These are phyloP conservation scores for Zoysia matrella DNA, from an alignment of 202 grass and related monocot species.

Conservation along the genomic window DNA sequence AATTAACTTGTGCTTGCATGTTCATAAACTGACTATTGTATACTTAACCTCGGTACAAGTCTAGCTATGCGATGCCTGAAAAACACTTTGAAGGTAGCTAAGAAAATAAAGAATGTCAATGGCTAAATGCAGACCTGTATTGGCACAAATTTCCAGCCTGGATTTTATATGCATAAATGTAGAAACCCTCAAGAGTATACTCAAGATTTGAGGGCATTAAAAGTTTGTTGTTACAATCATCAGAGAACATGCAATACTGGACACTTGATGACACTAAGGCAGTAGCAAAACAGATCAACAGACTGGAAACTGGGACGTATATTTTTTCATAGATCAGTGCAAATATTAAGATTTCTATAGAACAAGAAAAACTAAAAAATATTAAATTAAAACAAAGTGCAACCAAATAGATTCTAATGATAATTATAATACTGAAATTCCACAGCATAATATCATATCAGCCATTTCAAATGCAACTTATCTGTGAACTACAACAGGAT, in stretches of 20 bases:
- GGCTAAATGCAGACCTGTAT: background rate
- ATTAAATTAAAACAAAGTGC: background rate
- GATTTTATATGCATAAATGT: too few species aligned
- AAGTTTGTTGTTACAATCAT: background rate
- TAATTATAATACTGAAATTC: background rate
- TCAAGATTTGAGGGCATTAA: conserved; percentile 12
- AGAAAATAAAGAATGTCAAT: conserved; percentile 28
- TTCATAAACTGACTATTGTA: conserved; percentile 2
- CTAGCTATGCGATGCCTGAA: background rate
- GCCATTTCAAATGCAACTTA: conserved; percentile 28
- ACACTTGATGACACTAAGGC: background rate
- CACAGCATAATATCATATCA: conserved; percentile 2
- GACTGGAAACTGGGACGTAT: conserved; percentile 18
- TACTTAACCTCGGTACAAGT: background rate
- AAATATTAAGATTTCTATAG: too few species aligned
- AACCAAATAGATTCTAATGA: conserved; percentile 19
- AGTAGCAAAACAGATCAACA: conserved; percentile 1
- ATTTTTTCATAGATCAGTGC: background rate
- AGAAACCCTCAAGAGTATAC: background rate
- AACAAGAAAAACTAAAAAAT: background rate
- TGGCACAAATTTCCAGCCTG: too few species aligned
- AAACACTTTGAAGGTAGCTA: conserved; percentile 20
- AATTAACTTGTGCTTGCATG: conserved; percentile 4
- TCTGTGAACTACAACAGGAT: conserved; percentile 1
- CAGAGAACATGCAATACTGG: background rate